Percentiles rank a stretch among this genome's conserved stretches.
phyloP scores from a whole-genome alignment of 345 rosid species.

The Trapa incisa region DNA sequence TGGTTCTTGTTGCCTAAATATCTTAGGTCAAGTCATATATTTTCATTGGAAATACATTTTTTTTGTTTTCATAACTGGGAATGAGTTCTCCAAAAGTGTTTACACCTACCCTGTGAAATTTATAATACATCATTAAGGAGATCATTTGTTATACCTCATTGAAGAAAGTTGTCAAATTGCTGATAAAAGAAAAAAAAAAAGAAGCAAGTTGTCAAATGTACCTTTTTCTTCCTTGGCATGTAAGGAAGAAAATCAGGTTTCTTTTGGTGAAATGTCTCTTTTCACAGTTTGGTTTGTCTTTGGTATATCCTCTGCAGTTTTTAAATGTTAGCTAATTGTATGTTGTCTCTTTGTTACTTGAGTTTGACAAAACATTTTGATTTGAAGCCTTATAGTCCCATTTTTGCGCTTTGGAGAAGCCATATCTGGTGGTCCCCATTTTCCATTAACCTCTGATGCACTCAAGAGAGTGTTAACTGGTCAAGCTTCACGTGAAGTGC shows the following conservation, averaged over 20 bases:
- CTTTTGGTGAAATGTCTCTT: neutral
- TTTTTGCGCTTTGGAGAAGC: conserved; percentile 87
- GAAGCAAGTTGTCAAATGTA: neutral
- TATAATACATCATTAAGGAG: neutral
- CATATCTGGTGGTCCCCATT: conserved; percentile 71
- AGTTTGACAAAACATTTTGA: conserved; percentile 5
- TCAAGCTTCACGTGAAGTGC: conserved; percentile 63
- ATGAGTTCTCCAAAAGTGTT: neutral
- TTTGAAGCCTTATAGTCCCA: conserved; percentile 67
- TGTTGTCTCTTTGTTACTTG: neutral
- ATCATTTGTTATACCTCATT: too few relatives aligned
- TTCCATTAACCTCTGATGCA: conserved; percentile 81
- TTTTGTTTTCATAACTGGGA: neutral
- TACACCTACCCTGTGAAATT: neutral
- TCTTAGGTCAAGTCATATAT: neutral
- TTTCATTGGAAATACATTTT: neutral
- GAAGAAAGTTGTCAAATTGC: too few relatives aligned
- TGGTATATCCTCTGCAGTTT: neutral
- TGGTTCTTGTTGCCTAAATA: neutral
- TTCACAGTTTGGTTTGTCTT: neutral
- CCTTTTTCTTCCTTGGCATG: too few relatives aligned
- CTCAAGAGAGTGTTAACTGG: conserved; percentile 80
- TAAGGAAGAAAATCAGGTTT: neutral
- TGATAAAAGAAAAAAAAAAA: too few relatives aligned
- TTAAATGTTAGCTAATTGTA: neutral